Percentiles rank a stretch among this genome's conserved stretches.
phyloP scores from a whole-genome alignment of 176 grass and related monocot genomes.

The Paspalum notatum region DNA sequence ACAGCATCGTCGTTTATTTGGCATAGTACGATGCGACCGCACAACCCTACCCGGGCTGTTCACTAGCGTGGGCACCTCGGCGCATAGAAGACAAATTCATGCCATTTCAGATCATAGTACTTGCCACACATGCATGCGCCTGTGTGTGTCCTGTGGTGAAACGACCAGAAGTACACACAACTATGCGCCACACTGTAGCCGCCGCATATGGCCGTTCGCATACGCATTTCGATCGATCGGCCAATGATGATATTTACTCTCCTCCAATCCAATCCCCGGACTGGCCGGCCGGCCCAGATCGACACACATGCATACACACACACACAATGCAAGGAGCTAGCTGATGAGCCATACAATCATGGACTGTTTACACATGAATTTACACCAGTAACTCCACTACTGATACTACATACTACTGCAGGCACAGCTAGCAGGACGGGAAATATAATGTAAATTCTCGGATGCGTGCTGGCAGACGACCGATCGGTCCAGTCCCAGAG shows the following conservation, averaged over 20 bases:
- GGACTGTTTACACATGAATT: background rate
- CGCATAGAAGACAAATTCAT: slow-evolving; percentile 14
- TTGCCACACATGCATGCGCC: slow-evolving; percentile 28
- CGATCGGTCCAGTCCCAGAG: background rate
- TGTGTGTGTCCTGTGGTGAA: slow-evolving; percentile 15
- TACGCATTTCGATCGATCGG: background rate
- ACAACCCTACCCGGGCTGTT: background rate
- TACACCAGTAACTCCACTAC: background rate
- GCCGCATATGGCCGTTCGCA: background rate
- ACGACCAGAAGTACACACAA: slow-evolving; percentile 42
- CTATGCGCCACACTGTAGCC: slow-evolving; percentile 34
- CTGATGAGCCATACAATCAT: background rate
- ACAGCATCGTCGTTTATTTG: background rate
- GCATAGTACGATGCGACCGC: background rate
- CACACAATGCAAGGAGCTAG: background rate
- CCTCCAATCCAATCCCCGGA: background rate
- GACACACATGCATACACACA: no score
- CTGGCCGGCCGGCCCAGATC: no score
- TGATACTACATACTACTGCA: background rate
- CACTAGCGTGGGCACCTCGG: background rate
- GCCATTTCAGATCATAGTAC: slow-evolving; percentile 36
- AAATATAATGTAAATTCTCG: background rate
- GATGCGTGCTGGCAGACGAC: background rate
- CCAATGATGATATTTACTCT: background rate
- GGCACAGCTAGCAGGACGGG: background rate